Evolutionary conservation across 169 alveolate genomes (phyloP).

Genomic region (Amoebophrya sp.): DNA sequence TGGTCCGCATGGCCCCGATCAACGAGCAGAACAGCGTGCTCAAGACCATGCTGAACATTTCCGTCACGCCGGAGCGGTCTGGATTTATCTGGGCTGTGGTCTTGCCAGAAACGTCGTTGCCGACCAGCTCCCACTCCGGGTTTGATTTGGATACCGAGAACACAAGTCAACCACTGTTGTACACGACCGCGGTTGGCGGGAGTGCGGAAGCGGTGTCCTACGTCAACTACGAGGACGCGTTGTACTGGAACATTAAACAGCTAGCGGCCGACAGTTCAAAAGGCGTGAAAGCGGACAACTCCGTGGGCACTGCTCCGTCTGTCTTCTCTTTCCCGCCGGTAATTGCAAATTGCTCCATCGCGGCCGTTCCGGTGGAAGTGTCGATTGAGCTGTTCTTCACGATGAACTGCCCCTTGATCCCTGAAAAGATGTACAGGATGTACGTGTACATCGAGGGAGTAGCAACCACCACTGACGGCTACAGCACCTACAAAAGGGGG

Average conservation of each 20-base stretch:
- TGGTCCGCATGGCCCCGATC: not conserved
- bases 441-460: not conserved
- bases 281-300: not conserved
- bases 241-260: conserved; percentile 3
- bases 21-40: not conserved
- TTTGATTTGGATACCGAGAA: too few species aligned
- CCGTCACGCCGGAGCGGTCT: not conserved
- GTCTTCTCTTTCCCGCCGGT: not conserved
- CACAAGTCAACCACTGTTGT: too few species aligned
- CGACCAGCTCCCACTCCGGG: not conserved
- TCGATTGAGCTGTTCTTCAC: not conserved
- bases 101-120: not conserved
- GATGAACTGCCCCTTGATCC: not conserved
- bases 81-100: not conserved
- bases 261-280: not conserved
- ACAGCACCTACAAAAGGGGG: not conserved
- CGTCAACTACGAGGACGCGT: not conserved
- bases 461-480: not conserved
- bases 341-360: not conserved
- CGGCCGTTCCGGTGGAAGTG: not conserved
- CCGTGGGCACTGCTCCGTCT: not conserved
- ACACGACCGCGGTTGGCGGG: too few species aligned
- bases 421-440: not conserved
- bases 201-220: too few species aligned
- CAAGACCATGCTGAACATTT: not conserved